Base-by-base conservation (phyloP, 805 yeast genomes). In the baker's yeast (Saccharomyces cerevisiae) region DNA sequence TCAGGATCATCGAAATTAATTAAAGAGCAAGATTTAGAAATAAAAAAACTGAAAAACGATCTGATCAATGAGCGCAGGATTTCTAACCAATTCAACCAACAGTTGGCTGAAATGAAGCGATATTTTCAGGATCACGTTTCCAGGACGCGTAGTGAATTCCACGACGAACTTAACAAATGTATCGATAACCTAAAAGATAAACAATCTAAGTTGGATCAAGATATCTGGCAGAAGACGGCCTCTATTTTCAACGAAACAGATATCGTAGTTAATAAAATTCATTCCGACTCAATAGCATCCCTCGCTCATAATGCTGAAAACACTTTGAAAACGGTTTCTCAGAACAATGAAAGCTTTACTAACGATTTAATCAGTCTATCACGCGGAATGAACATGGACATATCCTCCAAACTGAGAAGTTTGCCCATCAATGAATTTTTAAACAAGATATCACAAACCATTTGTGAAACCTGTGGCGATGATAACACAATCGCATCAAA, bases 111-210 rank as follows among this genome's bases (percentile, higher is more conserved):
- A 1, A 36, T 62, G 17, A 49, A 57, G 36, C 9, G 46, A 2
- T 62, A 56, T 49, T 59, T 59, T 17, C 17, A 57, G 22, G 55
- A 54, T 1, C 46, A 59, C 41, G 52, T 63, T 11, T 32, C 47
- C 2, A 51, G 46, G 31, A 57, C 59, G 17, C 53, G 65, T 22
- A 8, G 4, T 11, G 22, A 17, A 17, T 32, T 49, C 14, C 24
- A 41, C 17, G 22, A 49, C 4, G 26, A 48, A 13, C 9, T 49
- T 5, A 30, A 28, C 6, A 21, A 21, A 13, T 5, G 22, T 9
- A 17, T 41, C 6, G 28, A 10, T 10, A n/a, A 4, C 2, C 21
- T 36, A 11, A 26, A 24, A 22, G 43, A 36, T 4, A 36, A 17
- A n/a, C 43, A 36, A 36, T 17, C 22, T 17, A 36, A 17, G 11